Evolutionary conservation across 1,139 yeast genomes (phyloP).

Genomic region (Suhomyces wounanorum): DNA sequence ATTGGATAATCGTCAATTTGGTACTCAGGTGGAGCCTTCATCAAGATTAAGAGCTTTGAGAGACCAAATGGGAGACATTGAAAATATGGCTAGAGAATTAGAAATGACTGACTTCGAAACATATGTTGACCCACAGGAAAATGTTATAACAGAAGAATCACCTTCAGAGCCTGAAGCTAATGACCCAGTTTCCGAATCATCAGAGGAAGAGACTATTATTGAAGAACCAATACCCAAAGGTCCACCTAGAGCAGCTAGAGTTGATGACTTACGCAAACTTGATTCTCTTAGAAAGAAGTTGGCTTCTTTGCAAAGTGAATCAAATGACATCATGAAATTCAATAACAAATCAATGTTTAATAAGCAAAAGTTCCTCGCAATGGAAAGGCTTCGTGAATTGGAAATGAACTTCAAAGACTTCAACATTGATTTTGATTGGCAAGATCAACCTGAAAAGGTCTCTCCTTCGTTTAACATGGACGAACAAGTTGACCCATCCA

Average conservation of each 20-base stretch:
- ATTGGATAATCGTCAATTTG: slow-evolving; percentile 56
- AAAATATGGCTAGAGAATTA: slow-evolving; percentile 79
- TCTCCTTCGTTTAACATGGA: slow-evolving; percentile 12
- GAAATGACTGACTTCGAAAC: slow-evolving; percentile 80
- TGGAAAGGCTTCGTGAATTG: slow-evolving; percentile 65
- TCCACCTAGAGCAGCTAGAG: slow-evolving; percentile 37
- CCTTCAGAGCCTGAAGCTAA: slow-evolving; percentile 20
- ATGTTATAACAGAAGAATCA: slow-evolving; percentile 13
- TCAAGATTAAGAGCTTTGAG: slow-evolving; percentile 73
- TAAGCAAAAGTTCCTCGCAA: slow-evolving; percentile 61
- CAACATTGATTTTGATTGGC: slow-evolving; percentile 52
- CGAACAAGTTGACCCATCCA: slow-evolving; percentile 36
- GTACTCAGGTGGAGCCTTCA: slow-evolving; percentile 71
- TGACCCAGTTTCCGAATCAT: slow-evolving; percentile 18
- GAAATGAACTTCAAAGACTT: slow-evolving; percentile 62
- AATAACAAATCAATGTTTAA: slow-evolving; percentile 61
- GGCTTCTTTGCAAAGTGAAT: slow-evolving; percentile 64
- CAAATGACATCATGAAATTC: slow-evolving; percentile 71
- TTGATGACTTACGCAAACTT: slow-evolving; percentile 48
- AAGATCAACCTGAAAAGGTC: slow-evolving; percentile 21
- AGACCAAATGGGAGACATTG: slow-evolving; percentile 84
- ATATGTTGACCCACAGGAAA: slow-evolving; percentile 26
- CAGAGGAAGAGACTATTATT: slow-evolving; percentile 19
- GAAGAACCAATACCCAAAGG: slow-evolving; percentile 24
- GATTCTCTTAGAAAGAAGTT: slow-evolving; percentile 59